phyloP scores from a whole-genome alignment of 495 filamentous ascomycete species.

The Letharia columbiana region DNA sequence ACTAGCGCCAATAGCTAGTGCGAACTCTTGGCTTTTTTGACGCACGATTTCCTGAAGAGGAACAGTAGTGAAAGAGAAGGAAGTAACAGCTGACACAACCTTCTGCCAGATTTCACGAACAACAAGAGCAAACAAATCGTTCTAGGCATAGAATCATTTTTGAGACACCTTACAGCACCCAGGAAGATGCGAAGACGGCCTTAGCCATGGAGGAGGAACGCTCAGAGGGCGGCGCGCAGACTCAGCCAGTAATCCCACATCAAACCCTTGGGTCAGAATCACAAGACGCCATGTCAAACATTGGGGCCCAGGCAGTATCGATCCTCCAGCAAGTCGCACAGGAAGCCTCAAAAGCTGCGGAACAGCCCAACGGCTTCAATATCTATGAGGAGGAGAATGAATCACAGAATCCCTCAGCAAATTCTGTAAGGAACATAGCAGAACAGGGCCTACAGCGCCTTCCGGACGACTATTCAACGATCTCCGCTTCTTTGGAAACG shows the following conservation, averaged over 20 bases:
- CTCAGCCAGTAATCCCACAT: neutral
- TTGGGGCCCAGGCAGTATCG: neutral
- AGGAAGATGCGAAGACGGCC: conserved; percentile 16
- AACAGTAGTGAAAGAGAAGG: neutral
- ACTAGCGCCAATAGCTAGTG: conserved; percentile 1
- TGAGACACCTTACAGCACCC: neutral
- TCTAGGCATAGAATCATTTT: neutral
- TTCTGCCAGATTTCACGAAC: neutral
- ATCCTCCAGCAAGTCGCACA: conserved; percentile 15
- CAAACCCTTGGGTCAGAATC: neutral
- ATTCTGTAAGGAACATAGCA: neutral
- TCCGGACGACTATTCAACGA: neutral
- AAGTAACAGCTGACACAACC: neutral
- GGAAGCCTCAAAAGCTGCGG: conserved; percentile 12
- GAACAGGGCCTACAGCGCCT: neutral
- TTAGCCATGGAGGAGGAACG: conserved; percentile 14
- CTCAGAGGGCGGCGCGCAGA: conserved; percentile 8
- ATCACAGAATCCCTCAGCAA: neutral
- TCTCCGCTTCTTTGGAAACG: neutral
- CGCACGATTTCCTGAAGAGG: conserved; percentile 5
- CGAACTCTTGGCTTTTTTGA: conserved; percentile 7
- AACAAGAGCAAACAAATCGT: neutral
- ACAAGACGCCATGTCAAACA: neutral
- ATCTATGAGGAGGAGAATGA: neutral
- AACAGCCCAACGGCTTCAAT: neutral